A percentile compares a stretch with the other conserved stretches of the same genome.
These are phyloP conservation scores for Fusarium sp. DNA, from an alignment of 2,329 filamentous ascomycete species.

Conservation along the genomic window DNA sequence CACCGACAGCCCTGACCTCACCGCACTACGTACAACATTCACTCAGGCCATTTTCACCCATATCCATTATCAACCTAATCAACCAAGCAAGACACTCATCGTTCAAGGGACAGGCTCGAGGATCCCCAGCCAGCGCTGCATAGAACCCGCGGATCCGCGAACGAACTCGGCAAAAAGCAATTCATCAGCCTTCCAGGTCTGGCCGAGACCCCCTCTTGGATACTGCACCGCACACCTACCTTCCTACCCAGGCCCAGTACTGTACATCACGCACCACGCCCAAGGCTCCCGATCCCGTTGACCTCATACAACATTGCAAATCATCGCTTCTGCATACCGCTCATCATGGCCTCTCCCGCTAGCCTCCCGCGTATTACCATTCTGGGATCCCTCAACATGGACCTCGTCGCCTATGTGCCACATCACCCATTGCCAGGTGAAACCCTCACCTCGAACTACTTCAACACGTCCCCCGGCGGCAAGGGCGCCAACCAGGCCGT, in stretches of 20 bases:
- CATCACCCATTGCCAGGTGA: constrained; percentile 88
- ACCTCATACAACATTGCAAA: constrained; percentile 5
- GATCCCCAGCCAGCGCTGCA: background rate
- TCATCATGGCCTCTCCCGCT: constrained; percentile 34
- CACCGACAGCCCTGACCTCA: constrained; percentile 21
- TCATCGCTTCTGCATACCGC: constrained; percentile 5
- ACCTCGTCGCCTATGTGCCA: constrained; percentile 88
- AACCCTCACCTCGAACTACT: constrained; percentile 83
- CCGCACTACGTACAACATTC: constrained; percentile 1
- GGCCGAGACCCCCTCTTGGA: background rate
- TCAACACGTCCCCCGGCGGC: constrained; percentile 84
- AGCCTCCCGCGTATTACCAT: constrained; percentile 72
- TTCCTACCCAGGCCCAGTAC: background rate
- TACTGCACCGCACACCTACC: no score
- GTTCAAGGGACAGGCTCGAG: background rate
- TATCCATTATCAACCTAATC: background rate
- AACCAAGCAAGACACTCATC: background rate
- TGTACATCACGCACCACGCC: background rate
- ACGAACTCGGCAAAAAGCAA: constrained; percentile 7
- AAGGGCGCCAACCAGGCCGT: constrained; percentile 98
- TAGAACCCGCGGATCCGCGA: background rate
- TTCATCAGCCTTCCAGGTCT: background rate
- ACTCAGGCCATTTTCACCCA: background rate
- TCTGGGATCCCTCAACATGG: constrained; percentile 93
- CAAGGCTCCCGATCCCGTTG: constrained; percentile 4